Evolutionary conservation across 345 rosid genomes (phyloP), one percentile per base, ranked within the genome.

Genomic region (Kernera saxatilis): DNA sequence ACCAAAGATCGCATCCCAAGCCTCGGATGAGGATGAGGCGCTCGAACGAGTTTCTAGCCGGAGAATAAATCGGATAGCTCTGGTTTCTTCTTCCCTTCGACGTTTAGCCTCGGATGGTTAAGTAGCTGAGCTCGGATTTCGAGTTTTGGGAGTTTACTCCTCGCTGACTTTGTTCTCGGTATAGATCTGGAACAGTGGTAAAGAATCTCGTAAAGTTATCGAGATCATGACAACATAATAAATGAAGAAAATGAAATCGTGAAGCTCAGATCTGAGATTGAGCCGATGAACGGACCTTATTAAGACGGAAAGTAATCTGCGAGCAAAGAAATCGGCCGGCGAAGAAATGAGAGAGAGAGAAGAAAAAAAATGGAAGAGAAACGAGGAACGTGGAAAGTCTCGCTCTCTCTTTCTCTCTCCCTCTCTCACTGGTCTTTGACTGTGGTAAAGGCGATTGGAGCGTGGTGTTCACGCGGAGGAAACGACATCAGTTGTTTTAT

Each of bases 21-120:
- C 98, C 32, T 93, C 98, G 17, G 94, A 91, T 91, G n/a, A 0
- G 96, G 96, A 54, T 93, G 98, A 8, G 97, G 98, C 60, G 98
- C 60, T 89, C 98, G 55, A 91, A 93, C 6, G 96, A 88, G 87
- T 88, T 88, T 63, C 94, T 87, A 57, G 92, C 5, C 0, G 96
- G 89, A 5, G 98, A 93, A 93, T 67, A n/a, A n/a, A n/a, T n/a
- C n/a, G n/a, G n/a, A n/a, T n/a, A n/a, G n/a, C n/a, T n/a, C n/a
- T n/a, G n/a, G n/a, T n/a, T n/a, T n/a, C 94, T 86, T 81, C n/a
- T 93, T 78, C 75, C 98, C 84, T 80, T 93, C 97, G 3, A 93
- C 91, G 73, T 88, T 91, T 69, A 93, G 67, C 84, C 72, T 85
- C 0, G 97, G 94, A 81, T 82, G 86, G 74, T 91, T 88, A 11